Conservation (phyloP, 2,329 filamentous ascomycete species). For the Aureobasidium sp. region DNA sequence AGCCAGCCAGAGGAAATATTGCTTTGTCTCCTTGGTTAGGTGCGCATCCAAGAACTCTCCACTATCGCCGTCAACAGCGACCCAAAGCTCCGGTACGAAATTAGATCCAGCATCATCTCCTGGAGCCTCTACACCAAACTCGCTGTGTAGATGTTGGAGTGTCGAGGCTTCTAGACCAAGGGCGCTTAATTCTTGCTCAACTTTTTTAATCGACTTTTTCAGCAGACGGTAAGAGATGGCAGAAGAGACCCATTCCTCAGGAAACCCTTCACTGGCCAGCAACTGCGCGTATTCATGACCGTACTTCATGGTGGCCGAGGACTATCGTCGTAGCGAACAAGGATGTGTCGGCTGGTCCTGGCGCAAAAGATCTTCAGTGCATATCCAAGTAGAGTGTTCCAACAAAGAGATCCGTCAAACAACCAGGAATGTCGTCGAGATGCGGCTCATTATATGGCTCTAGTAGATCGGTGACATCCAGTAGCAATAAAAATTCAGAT, state of each 20-base stretch:
- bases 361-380: conserved; percentile 6
- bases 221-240: conserved; percentile 79
- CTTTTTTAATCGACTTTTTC: conserved; percentile 82
- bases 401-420: not conserved
- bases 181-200: conserved; percentile 61
- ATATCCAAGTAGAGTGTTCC: not conserved
- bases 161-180: conserved; percentile 68
- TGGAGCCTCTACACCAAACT: conserved; percentile 25
- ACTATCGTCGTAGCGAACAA: not conserved
- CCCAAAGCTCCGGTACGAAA: conserved; percentile 62
- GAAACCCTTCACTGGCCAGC: conserved; percentile 66
- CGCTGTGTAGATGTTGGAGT: conserved; percentile 55
- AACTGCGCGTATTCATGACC: conserved; percentile 68
- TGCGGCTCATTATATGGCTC: not conserved
- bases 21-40: conserved; percentile 57
- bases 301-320: conserved; percentile 64
- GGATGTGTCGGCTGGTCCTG: not conserved
- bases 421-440: not conserved
- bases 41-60: conserved; percentile 63
- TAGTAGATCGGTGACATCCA: not conserved
- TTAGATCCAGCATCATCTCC: not conserved
- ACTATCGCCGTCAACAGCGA: conserved; percentile 60
- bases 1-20: conserved; percentile 50
- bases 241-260: conserved; percentile 60
- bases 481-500: not conserved